Evolutionary conservation across 495 filamentous ascomycete species (phyloP), one percentile per base, ranked within the genome.

Genomic region (Sphaerosporella brunnea): DNA sequence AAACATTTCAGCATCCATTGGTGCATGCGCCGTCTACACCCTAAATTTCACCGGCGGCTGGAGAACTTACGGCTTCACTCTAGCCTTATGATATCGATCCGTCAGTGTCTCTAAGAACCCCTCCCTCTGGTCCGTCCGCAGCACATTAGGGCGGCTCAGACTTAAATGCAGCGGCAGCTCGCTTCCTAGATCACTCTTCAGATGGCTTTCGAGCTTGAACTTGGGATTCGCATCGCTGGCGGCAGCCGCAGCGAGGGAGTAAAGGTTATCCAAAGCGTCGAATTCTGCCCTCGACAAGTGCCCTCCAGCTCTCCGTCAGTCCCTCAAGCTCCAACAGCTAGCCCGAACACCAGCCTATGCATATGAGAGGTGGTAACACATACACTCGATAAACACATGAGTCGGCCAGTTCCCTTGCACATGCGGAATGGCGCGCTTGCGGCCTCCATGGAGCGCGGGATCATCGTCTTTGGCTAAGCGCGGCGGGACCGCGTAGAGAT

Each of bases 321-420:
- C 49, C 8, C 16, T n/a, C n/a, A n/a, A n/a, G n/a, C n/a, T n/a
- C n/a, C n/a, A n/a, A n/a, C n/a, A n/a, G n/a, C n/a, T n/a, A n/a
- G n/a, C n/a, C n/a, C n/a, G n/a, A 30, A 9, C 28, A 21, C 28
- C 45, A 47, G 3, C 35, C n/a, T 23, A 1, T 24, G n/a, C 30
- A 7, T 16, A 26, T 10, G 11, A 15, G 13, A 9, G 9, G 23
- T 10, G 28, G 42, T 23, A 23, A 44, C n/a, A 66, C 77, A 61
- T 70, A 88, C 88, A 97, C 68, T 96, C 88, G 47, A 96, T 68
- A 62, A 92, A 97, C 18, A 95, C 55, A 63, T 94, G 86, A 15
- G 77, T 85, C 1, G 90, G 82, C 90, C 90, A 97, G 65, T 82
- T 82, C 19, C 90, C 90, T 43, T 80, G 73, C 10, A 88, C 66